Percentiles rank a stretch among this genome's conserved stretches.
Evolutionary conservation across 1,284 basidiomycete species (phyloP).

Genomic region (Inonotus hispidus): DNA sequence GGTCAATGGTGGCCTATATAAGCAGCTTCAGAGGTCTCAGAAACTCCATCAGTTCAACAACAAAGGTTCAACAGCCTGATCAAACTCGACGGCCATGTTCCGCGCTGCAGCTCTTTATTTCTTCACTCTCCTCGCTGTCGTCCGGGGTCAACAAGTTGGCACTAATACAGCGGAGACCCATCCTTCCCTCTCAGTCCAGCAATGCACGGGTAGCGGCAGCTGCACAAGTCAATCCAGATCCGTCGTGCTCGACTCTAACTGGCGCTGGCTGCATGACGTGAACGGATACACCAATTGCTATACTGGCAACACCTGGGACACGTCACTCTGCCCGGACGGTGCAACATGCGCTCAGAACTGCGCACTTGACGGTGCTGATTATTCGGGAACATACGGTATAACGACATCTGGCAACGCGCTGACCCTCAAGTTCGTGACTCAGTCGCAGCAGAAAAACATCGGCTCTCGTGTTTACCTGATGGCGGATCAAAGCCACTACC

Average conservation of each 20-base stretch:
- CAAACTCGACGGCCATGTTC: not conserved
- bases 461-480: constrained; percentile 54
- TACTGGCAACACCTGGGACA: constrained; percentile 32
- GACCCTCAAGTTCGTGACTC: constrained; percentile 46
- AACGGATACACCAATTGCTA: constrained; percentile 23
- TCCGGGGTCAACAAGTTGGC: constrained; percentile 35
- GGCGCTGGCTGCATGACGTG: constrained; percentile 26
- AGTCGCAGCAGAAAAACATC: constrained; percentile 35
- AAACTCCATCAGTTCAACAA: not conserved
- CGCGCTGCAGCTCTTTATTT: not conserved
- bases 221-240: constrained; percentile 33
- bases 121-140: constrained; percentile 31
- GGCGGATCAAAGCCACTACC: constrained; percentile 38
- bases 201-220: constrained; percentile 35
- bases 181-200: constrained; percentile 35
- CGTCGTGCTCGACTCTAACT: constrained; percentile 32
- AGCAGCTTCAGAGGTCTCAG: not conserved
- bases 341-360: constrained; percentile 41
- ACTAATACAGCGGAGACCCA: constrained; percentile 36
- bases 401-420: constrained; percentile 41
- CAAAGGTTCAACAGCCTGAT: not conserved
- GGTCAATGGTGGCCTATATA: not conserved
- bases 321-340: constrained; percentile 32
- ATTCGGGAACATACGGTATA: constrained; percentile 39
- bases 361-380: constrained; percentile 55